Evolutionary conservation across 78 protist genomes (phyloP).

Genomic region (Dictyostelium firmibasis): DNA sequence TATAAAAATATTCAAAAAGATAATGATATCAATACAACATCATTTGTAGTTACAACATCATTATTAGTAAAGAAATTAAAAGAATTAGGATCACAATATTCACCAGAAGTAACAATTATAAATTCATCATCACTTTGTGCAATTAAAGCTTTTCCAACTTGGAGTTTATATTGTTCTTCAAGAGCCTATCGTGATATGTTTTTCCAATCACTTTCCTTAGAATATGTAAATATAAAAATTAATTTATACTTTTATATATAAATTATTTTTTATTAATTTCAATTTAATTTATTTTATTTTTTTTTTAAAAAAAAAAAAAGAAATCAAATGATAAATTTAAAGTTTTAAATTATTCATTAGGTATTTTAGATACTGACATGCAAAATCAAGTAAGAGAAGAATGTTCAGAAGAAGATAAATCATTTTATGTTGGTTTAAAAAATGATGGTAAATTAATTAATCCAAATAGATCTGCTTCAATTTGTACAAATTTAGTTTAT

Average conservation of each 20-base stretch:
- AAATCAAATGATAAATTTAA: slow-evolving; percentile 17
- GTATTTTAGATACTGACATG: slow-evolving; percentile 70
- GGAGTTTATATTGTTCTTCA: slow-evolving; percentile 32
- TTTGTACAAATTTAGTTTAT: background rate
- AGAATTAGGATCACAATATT: background rate
- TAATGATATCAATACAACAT: slow-evolving; percentile 26
- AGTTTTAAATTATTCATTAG: slow-evolving; percentile 48
- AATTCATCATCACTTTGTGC: slow-evolving; percentile 48
- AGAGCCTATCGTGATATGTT: slow-evolving; percentile 73
- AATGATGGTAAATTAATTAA: background rate
- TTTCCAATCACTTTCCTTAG: background rate
- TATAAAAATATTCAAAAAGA: background rate
- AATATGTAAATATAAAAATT: slow-evolving; percentile 54
- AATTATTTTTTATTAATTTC: background rate
- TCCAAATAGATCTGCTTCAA: slow-evolving; percentile 8
- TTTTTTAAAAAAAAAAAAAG: too few species aligned
- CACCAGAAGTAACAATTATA: background rate
- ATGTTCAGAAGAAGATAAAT: background rate
- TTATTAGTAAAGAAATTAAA: slow-evolving; percentile 24
- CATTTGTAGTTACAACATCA: background rate
- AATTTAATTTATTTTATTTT: background rate
- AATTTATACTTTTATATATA: too few species aligned
- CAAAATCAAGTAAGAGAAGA: slow-evolving; percentile 13
- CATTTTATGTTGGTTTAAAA: slow-evolving; percentile 4
- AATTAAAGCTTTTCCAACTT: slow-evolving; percentile 30